A percentile compares a stretch with the other conserved stretches of the same genome.
Conservation (phyloP, 352 stramenopile species). For the Phytophthora pseudosyringae region DNA sequence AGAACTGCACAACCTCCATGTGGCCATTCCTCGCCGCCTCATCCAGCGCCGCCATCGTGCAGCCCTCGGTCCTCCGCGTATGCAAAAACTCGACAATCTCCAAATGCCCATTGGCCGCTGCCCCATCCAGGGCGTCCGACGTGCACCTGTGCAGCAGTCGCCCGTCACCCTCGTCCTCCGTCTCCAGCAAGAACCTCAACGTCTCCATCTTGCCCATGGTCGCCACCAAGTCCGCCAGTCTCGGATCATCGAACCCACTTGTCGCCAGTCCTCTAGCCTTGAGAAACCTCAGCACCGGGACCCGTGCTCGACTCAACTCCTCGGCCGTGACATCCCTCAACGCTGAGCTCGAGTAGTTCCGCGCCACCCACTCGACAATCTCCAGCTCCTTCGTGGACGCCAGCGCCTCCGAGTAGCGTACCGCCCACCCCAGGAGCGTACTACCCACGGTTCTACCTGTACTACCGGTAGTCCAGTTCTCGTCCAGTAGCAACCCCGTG, state of each 20-base stretch:
- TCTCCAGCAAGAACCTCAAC: conserved; percentile 28
- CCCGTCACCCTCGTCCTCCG: not conserved
- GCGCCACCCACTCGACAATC: conserved; percentile 40
- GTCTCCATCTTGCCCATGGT: conserved; percentile 31
- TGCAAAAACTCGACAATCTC: conserved; percentile 46
- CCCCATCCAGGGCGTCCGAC: conserved; percentile 41
- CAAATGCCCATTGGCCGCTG: conserved; percentile 44
- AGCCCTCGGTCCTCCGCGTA: conserved; percentile 25
- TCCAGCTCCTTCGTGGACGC: conserved; percentile 21
- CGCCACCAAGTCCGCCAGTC: conserved; percentile 33
- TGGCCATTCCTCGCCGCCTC: conserved; percentile 40
- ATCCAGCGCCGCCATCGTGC: conserved; percentile 53
- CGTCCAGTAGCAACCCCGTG: conserved; percentile 10
- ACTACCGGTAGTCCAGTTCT: not conserved
- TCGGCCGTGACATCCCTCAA: conserved; percentile 30
- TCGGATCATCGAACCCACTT: conserved; percentile 33
- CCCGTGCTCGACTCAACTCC: conserved; percentile 37
- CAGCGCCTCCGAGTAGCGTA: conserved; percentile 32
- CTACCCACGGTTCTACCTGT: conserved; percentile 16
- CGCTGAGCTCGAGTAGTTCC: conserved; percentile 15
- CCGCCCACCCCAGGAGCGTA: conserved; percentile 33
- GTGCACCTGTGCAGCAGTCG: conserved; percentile 14
- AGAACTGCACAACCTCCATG: conserved; percentile 41
- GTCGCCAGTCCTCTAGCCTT: conserved; percentile 11
- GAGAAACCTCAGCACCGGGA: conserved; percentile 28